phyloP scores from a whole-genome alignment of 2,329 filamentous ascomycete genomes.

The Ophiostoma sp. region DNA sequence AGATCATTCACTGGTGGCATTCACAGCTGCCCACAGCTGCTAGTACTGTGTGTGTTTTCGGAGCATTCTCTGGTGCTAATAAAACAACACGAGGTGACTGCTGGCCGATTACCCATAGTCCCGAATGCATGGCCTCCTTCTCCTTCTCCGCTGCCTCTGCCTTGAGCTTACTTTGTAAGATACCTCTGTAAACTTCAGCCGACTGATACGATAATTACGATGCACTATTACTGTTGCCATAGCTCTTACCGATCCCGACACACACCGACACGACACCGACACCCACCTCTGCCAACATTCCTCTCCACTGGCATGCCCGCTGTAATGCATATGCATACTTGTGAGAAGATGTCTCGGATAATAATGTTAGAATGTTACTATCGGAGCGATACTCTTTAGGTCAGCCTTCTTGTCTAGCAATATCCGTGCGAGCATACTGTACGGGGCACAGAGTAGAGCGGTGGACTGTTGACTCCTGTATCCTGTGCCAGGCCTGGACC shows the following conservation, averaged over 20 bases:
- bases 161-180: background rate
- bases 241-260: background rate
- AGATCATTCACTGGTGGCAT: background rate
- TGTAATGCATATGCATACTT: slow-evolving; percentile 1
- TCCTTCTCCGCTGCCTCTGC: background rate
- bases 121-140: background rate
- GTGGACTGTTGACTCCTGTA: background rate
- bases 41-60: background rate
- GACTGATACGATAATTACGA: background rate
- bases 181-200: background rate
- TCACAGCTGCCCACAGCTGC: background rate
- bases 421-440: background rate
- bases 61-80: background rate
- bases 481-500: background rate
- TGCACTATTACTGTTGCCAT: background rate
- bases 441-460: background rate
- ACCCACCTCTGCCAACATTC: slow-evolving; percentile 4
- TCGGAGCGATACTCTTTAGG: slow-evolving; percentile 5
- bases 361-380: background rate
- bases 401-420: background rate
- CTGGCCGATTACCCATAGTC: background rate
- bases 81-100: slow-evolving; percentile 1
- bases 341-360: background rate
- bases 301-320: slow-evolving; percentile 3
- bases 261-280: slow-evolving; percentile 1